A percentile compares a stretch with the other conserved stretches of the same genome.
Conservation (phyloP, 768 basidiomycete genomes). For the Naganishia friedmannii region DNA sequence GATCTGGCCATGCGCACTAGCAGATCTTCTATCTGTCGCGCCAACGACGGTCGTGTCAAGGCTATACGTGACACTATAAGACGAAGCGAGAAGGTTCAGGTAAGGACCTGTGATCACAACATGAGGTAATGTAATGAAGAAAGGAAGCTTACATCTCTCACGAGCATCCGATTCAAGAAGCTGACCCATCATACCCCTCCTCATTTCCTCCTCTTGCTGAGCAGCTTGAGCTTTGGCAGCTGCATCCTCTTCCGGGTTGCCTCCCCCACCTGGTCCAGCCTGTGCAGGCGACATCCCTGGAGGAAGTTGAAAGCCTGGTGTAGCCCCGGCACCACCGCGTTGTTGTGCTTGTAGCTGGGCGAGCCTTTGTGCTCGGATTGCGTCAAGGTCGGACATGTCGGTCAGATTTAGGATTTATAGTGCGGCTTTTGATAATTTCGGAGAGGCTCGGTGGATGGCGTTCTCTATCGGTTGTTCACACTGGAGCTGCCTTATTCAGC, state of each 20-base stretch:
- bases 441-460: background rate
- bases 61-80: slow-evolving; percentile 48
- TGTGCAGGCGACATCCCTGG: slow-evolving; percentile 41
- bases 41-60: slow-evolving; percentile 45
- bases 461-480: background rate
- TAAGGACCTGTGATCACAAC: background rate
- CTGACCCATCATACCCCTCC: slow-evolving; percentile 48
- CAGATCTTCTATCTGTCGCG: slow-evolving; percentile 45
- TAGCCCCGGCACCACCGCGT: background rate
- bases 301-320: slow-evolving; percentile 41
- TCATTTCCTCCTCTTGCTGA: slow-evolving; percentile 46
- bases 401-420: background rate
- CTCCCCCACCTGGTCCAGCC: slow-evolving; percentile 30
- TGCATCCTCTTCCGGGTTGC: slow-evolving; percentile 39
- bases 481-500: background rate
- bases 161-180: slow-evolving; percentile 48
- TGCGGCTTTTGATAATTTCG: background rate
- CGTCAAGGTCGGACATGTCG: slow-evolving; percentile 20
- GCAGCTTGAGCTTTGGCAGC: slow-evolving; percentile 36
- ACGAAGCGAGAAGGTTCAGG: background rate
- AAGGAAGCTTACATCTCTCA: slow-evolving; percentile 45
- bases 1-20: slow-evolving; percentile 46
- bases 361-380: slow-evolving; percentile 20
- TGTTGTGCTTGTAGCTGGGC: slow-evolving; percentile 19
- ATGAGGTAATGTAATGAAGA: background rate